These are phyloP conservation scores for Calonectria pteridis DNA, from an alignment of 2,329 filamentous ascomycete species.

Conservation along the genomic window DNA sequence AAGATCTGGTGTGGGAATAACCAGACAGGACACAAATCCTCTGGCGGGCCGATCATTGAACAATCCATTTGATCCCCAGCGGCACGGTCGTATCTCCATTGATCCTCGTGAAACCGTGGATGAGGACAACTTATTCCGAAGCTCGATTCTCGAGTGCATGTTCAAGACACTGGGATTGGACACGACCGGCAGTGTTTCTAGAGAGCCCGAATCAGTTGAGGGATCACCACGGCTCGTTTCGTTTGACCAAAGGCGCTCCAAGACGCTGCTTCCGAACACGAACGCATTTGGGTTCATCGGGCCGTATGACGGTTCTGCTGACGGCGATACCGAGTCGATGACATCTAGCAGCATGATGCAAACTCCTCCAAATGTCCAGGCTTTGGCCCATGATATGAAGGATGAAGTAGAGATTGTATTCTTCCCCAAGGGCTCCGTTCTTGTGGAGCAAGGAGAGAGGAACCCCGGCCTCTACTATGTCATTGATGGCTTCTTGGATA, in stretches of 20 bases:
- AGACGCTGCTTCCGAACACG: conserved; percentile 75
- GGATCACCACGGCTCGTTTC: conserved; percentile 88
- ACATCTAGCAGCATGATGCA: conserved; percentile 75
- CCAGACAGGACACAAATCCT: conserved; percentile 57
- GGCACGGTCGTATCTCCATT: conserved; percentile 61
- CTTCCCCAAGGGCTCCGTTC: conserved; percentile 92
- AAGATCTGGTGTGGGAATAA: conserved; percentile 40
- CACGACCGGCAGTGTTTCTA: conserved; percentile 72
- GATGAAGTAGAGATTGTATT: conserved; percentile 97
- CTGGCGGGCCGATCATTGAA: conserved; percentile 65
- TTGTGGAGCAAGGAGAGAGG: conserved; percentile 97
- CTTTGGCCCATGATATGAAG: conserved; percentile 82
- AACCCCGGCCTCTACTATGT: conserved; percentile 98
- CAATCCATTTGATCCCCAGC: conserved; percentile 68
- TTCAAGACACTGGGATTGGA: conserved; percentile 92
- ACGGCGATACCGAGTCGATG: conserved; percentile 89
- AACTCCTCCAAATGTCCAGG: conserved; percentile 73
- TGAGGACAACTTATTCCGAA: conserved; percentile 89
- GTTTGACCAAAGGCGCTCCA: conserved; percentile 84
- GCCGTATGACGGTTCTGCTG: conserved; percentile 78
- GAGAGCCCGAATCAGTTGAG: conserved; percentile 81
- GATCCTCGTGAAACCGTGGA: conserved; percentile 86
- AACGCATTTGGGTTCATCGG: conserved; percentile 94
- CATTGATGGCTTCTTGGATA: conserved; percentile 95
- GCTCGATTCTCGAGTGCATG: conserved; percentile 94